Evolutionary conservation across 495 filamentous ascomycete species (phyloP), one percentile per base, ranked within the genome.

Genomic region (Geoglossum glabrum): DNA sequence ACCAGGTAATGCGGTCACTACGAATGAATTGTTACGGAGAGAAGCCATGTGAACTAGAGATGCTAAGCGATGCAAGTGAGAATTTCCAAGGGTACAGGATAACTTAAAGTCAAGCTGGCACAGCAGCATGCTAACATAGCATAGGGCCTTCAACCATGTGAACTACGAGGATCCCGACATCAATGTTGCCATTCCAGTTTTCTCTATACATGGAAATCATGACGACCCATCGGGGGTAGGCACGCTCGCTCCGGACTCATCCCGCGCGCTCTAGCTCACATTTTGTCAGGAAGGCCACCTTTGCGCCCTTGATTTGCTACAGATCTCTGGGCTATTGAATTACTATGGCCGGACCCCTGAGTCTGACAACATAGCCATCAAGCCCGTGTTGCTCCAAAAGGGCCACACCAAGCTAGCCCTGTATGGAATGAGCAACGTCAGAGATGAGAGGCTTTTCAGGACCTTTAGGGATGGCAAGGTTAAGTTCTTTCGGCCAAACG

Each of bases 121-220:
- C 6, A 11, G 34, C 1, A 0, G 3, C 7, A 47, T 51, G 50
- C 58, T 64, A 45, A 54, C 25, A 1, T 21, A 17, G 3, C 10
- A 9, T 55, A 80, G 82, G 0, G 82, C 86, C 0, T 88, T 93
- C 64, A 83, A 86, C 45, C 84, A 95, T 68, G 90, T 95, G 65
- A 99, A 99, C 68, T 99, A 97, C 65, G 86, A 96, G 65, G 92
- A 99, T 63, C 79, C 89, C 25, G 89, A 99, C 66, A 95, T 99
- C 65, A 99, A 99, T 63, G 82, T 99, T 60, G 88, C 89, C 13
- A 95, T 96, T 49, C 92, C 92, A 0, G 87, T 99, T 34, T 99
- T 99, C 66, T 94, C 89, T 1, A 99, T 99, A 54, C 92, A 99
- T 64, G 92, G 92, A 30, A 99, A 99, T 66, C 92, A 99, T 71